Base-by-base conservation (phyloP, 2,329 filamentous ascomycete genomes). In the Dichotomopilus funicola region DNA sequence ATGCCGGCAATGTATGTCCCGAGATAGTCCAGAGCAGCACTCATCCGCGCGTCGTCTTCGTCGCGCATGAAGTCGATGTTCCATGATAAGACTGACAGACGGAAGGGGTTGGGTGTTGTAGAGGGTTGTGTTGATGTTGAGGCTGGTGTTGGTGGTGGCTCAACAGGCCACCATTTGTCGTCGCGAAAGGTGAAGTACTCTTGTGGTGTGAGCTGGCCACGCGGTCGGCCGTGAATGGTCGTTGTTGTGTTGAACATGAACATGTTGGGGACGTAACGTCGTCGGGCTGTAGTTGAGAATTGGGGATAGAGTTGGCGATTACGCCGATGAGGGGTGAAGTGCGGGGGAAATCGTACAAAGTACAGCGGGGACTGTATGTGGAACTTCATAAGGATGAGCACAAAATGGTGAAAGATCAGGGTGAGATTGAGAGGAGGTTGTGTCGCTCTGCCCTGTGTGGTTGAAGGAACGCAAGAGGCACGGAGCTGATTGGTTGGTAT, bases 61-160 rank as follows among this genome's bases (percentile, higher is more conserved):
- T 65, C 67, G 3, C 70, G 62, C 64, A 70, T 68, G 33, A 70
- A 69, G 48, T 72, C 71, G 12, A 72, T 71, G 49, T 72, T 71
- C 70, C 70, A 72, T 12, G 66, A 59, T 27, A 71, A 64, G 13
- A 58, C 71, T 9, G 61, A 56, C 27, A 63, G 59, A 8, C 13
- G 31, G 7, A 53, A 48, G 3, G 41, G 10, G 2, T 11, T 38
- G 10, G 51, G 52, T 9, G 43, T 47, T 11, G 48, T 53, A 37
- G 37, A 6, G 5, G 31, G 44, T 5, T n/a, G 38, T 5, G 55
- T 44, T 5, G 44, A 35, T 49, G n/a, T 63, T 59, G n/a, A 35
- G 13, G 11, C 38, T 50, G 47, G 44, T 5, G 19, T 27, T 27
- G 19, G 19, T 27, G 19, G 19, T 27, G 19, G 19, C 43, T 42